A percentile compares a stretch with the other conserved stretches of the same genome.
These are phyloP conservation scores for Neoarthrinium moseri DNA, from an alignment of 2,329 filamentous ascomycete species.

Conservation along the genomic window DNA sequence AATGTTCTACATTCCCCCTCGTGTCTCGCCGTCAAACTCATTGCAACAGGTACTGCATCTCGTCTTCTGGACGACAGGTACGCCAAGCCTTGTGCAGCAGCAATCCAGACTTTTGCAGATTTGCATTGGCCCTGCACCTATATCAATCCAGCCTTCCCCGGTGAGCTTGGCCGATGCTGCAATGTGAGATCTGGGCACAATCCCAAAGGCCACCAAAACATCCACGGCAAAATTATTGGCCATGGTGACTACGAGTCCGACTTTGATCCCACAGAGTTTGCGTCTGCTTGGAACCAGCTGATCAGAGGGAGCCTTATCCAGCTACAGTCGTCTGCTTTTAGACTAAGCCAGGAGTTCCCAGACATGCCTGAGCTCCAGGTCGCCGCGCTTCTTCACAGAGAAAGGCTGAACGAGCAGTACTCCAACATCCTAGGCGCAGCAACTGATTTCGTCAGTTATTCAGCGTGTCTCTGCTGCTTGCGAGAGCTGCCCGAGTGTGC, in stretches of 20 bases:
- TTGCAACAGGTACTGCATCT: conserved; percentile 22
- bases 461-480: conserved; percentile 29
- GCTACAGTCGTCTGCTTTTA: conserved; percentile 25
- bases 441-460: conserved; percentile 26
- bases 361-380: conserved; percentile 27
- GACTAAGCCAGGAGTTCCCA: conserved; percentile 25
- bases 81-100: conserved; percentile 25
- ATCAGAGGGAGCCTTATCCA: conserved; percentile 24
- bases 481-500: conserved; percentile 30
- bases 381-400: conserved; percentile 26
- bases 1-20: not conserved
- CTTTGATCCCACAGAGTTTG: conserved; percentile 22
- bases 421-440: conserved; percentile 25
- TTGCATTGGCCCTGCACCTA: conserved; percentile 30
- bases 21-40: not conserved
- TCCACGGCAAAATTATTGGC: conserved; percentile 30
- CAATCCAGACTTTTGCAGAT: conserved; percentile 27
- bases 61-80: conserved; percentile 29
- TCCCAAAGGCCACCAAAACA: conserved; percentile 31
- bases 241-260: conserved; percentile 28
- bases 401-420: conserved; percentile 28
- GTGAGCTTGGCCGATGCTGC: conserved; percentile 27
- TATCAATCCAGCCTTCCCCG: conserved; percentile 17
- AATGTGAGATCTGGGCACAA: conserved; percentile 31
- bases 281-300: conserved; percentile 25